Evolutionary conservation across 108 stramenopile genomes (phyloP).

Genomic region (Cylindrotheca closterium): DNA sequence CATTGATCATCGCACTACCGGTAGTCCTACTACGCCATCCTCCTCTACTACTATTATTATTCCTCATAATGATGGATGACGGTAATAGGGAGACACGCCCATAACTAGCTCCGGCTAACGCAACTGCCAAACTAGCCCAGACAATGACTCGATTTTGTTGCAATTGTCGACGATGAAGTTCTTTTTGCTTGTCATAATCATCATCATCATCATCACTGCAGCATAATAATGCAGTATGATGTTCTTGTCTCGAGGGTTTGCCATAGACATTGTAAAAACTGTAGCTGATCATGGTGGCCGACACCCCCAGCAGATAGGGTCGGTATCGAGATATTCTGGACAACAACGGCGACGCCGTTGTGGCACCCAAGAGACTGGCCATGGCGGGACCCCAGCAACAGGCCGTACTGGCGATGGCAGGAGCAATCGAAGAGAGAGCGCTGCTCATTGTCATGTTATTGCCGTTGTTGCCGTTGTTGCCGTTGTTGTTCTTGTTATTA

Average conservation of each 20-base stretch:
- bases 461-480: too few relatives aligned
- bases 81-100: background rate
- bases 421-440: background rate
- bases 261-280: background rate
- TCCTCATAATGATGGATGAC: too few relatives aligned
- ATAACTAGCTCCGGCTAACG: background rate
- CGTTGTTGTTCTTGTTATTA: too few relatives aligned
- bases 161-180: background rate
- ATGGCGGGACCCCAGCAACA: background rate
- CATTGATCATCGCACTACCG: background rate
- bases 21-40: too few relatives aligned
- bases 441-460: background rate
- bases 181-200: too few relatives aligned
- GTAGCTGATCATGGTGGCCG: background rate
- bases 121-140: background rate
- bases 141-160: background rate
- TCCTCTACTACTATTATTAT: too few relatives aligned
- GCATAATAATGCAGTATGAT: too few relatives aligned
- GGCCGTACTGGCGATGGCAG: background rate
- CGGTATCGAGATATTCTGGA: background rate
- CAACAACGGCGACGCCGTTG: background rate
- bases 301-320: background rate
- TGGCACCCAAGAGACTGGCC: background rate
- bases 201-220: background rate
- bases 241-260: background rate